Conservation (phyloP, 73 alveolate genomes). For the Blepharisma japonicum region DNA sequence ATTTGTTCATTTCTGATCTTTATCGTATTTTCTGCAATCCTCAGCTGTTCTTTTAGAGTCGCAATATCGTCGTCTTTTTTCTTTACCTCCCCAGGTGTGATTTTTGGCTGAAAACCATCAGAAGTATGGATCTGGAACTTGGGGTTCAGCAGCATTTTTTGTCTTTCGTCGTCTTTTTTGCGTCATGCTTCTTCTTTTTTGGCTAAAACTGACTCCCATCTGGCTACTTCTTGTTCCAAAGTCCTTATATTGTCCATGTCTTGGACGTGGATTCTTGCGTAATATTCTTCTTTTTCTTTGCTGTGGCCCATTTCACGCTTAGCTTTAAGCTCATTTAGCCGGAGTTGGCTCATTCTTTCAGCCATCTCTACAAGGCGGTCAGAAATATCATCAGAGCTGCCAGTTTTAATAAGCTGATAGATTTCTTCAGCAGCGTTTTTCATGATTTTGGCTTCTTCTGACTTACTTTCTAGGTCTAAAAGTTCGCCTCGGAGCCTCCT, state of each 20-base stretch:
- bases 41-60: conserved; percentile 46
- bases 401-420: conserved; percentile 45
- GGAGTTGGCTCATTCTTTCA: conserved; percentile 51
- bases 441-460: conserved; percentile 55
- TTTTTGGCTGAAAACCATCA: conserved; percentile 38
- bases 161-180: conserved; percentile 69
- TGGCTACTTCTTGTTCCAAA: conserved; percentile 53
- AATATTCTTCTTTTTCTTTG: conserved; percentile 63
- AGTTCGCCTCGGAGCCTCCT: conserved; percentile 52
- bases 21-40: conserved; percentile 51
- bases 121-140: conserved; percentile 53
- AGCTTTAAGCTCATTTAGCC: conserved; percentile 47
- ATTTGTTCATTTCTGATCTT: conserved; percentile 59
- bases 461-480: conserved; percentile 47
- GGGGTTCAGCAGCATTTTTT: conserved; percentile 55
- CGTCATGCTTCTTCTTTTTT: conserved; percentile 62
- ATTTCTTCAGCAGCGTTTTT: conserved; percentile 64
- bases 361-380: conserved; percentile 59
- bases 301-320: conserved; percentile 55
- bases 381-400: conserved; percentile 57
- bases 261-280: conserved; percentile 52
- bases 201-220: conserved; percentile 50
- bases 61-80: conserved; percentile 30
- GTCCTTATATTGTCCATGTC: conserved; percentile 41
- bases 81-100: conserved; percentile 25